Evolutionary conservation across 2,329 filamentous ascomycete species (phyloP), one percentile per base, ranked within the genome.

Genomic region (Ascomycota sp.): DNA sequence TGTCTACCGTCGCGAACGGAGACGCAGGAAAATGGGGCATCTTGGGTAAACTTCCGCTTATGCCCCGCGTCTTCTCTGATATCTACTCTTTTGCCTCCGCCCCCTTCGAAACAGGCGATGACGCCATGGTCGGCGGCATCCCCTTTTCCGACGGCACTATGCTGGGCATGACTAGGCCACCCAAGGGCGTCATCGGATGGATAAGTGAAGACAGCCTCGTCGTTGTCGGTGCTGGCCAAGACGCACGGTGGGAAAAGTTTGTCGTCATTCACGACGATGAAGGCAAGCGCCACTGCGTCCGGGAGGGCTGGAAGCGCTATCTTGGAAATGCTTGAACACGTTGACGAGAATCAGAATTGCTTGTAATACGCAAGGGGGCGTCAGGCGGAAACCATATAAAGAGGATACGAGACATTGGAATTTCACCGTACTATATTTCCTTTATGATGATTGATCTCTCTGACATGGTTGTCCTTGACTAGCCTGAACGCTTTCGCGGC

Each of bases 221-320:
- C 2, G 73, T 92, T 1, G 61, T 92, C 33, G 78, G 83, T 4
- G 78, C 80, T 1, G 83, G 83, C 0, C 64, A 67, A 38, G 79
- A 89, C 48, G 77, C 77, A 11, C 65, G 78, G 33, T 93, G 84
- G 82, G 83, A 93, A 57, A 83, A 77, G 39, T 92, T 92, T 45
- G 60, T 74, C 13, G 59, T 91, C 34, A 64, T 64, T n/a, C 65
- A 76, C 36, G 67, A 66, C 10, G 66, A 74, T 16, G 72, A 78
- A 39, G 78, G 79, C 8, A 71, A 68, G 41, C 64, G 72, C 31
- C 59, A 68, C 34, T 69, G 78, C 40, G 56, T 71, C 25, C 64
- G 78, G 40, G 75, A 84, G 46, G 80, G 78, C 2, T 91, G 82
- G 82, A 86, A 81, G 53, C 65, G 72, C 44, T 89, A 84, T 56